Conservation (phyloP, 192 early-diverging fungal genomes). For the Phycomyces nitens region DNA sequence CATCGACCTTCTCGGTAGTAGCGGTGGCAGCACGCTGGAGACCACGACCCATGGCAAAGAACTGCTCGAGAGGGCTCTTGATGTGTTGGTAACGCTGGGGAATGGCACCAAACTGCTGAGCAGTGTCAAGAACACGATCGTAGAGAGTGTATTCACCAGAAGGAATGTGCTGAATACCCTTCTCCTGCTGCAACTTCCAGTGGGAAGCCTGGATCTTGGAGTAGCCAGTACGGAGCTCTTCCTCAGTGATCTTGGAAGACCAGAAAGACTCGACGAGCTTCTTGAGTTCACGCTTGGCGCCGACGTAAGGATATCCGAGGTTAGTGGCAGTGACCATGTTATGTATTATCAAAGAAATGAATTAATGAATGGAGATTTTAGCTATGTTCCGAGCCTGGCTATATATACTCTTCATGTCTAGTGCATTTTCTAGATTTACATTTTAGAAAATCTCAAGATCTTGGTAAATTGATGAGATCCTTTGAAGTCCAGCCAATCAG, state of each 20-base stretch:
- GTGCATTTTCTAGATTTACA: too few species aligned
- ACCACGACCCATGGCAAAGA: conserved; percentile 98
- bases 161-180: conserved; percentile 83
- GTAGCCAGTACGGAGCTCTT: conserved; percentile 64
- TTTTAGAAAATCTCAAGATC: too few species aligned
- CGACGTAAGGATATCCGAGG: conserved; percentile 90
- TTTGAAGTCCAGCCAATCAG: too few species aligned
- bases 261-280: conserved; percentile 93
- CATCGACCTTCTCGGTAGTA: conserved; percentile 72
- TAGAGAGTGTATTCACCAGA: conserved; percentile 95
- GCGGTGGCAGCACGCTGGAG: conserved; percentile 67
- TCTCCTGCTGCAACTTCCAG: conserved; percentile 58
- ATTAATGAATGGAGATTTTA: conserved; percentile 6
- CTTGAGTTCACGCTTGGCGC: conserved; percentile 94
- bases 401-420: too few species aligned
- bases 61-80: conserved; percentile 63
- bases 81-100: conserved; percentile 54
- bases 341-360: conserved; percentile 2
- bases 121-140: conserved; percentile 68
- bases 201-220: conserved; percentile 71
- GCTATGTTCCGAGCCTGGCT: too few species aligned
- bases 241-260: conserved; percentile 78
- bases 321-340: conserved; percentile 44
- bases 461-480: too few species aligned
- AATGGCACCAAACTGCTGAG: conserved; percentile 57